Evolutionary conservation across 768 basidiomycete species (phyloP).

Genomic region (Amanita rubescens): DNA sequence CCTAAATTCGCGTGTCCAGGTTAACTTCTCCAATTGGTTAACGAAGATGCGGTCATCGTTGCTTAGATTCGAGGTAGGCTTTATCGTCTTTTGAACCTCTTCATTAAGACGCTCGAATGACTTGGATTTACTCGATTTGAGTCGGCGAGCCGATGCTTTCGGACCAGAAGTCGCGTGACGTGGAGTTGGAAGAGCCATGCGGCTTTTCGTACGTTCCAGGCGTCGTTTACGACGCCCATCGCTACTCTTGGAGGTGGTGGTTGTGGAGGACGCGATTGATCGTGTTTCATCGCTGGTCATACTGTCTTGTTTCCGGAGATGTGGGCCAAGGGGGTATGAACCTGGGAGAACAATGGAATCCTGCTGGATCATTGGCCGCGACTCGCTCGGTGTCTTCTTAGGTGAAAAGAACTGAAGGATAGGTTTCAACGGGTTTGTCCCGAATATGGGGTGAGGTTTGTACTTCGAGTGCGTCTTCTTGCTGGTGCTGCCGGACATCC

Average conservation of each 20-base stretch:
- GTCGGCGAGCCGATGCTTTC: background rate
- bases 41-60: slow-evolving; percentile 4
- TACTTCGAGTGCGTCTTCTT: slow-evolving; percentile 4
- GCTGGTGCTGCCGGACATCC: background rate
- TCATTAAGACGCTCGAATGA: background rate
- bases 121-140: background rate
- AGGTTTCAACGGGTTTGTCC: background rate
- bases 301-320: background rate
- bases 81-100: background rate
- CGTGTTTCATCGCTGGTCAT: background rate
- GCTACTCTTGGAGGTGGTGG: background rate
- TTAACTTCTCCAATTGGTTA: background rate
- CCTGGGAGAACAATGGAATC: background rate
- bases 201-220: slow-evolving; percentile 3
- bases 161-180: background rate
- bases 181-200: background rate
- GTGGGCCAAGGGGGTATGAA: background rate
- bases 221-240: slow-evolving; percentile 3
- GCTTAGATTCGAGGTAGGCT: background rate
- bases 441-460: slow-evolving; percentile 7
- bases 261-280: background rate
- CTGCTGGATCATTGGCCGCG: background rate
- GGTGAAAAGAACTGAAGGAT: slow-evolving; percentile 4
- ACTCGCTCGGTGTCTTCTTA: background rate
- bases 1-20: background rate